Conservation (phyloP, 1,139 yeast genomes). For the Diutina ranongensis region DNA sequence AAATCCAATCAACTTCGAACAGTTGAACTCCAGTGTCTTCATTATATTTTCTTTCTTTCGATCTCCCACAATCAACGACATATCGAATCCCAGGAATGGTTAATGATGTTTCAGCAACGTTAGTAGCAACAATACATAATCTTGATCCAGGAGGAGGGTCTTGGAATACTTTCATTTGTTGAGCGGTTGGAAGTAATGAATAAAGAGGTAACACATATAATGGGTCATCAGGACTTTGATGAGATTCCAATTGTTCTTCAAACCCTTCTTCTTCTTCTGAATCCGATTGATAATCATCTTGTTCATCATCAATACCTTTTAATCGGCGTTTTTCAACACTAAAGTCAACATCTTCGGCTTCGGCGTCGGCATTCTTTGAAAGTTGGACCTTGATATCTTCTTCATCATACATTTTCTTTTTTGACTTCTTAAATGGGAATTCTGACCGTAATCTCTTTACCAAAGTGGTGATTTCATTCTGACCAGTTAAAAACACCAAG, state of each 20-base stretch:
- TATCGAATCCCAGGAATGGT: conserved; percentile 94
- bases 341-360: conserved; percentile 83
- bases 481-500: conserved; percentile 85
- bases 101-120: conserved; percentile 94
- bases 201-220: conserved; percentile 85
- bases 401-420: conserved; percentile 13
- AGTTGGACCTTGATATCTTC: conserved; percentile 35
- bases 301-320: conserved; percentile 11
- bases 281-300: conserved; percentile 22
- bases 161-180: conserved; percentile 89
- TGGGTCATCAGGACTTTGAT: conserved; percentile 71
- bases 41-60: conserved; percentile 78
- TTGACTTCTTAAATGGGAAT: conserved; percentile 45
- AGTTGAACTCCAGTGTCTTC: conserved; percentile 87
- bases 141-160: conserved; percentile 79
- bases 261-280: conserved; percentile 78
- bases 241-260: conserved; percentile 67
- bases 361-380: conserved; percentile 55
- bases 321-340: conserved; percentile 34
- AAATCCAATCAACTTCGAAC: conserved; percentile 84
- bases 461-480: conserved; percentile 72
- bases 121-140: conserved; percentile 89
- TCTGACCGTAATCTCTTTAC: conserved; percentile 59
- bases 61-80: conserved; percentile 91
- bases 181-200: conserved; percentile 82